Conservation (phyloP, 2,329 filamentous ascomycete species). For the Trichoderma sp. region DNA sequence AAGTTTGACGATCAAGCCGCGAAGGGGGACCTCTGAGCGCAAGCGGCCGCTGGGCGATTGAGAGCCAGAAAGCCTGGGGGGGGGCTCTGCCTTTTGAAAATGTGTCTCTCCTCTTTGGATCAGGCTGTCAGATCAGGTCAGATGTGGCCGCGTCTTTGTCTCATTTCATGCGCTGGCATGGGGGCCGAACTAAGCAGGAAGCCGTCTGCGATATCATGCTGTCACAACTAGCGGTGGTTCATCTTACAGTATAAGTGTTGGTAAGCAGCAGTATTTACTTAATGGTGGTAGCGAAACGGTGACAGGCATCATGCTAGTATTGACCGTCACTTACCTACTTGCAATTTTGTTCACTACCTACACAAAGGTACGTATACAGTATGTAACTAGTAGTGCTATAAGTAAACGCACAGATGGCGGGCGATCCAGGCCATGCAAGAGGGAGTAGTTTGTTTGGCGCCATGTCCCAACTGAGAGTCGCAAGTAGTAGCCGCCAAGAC, state of each 20-base stretch:
- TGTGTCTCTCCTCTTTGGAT: background rate
- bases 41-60: slow-evolving; percentile 2
- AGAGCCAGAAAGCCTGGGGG: background rate
- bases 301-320: too few species aligned
- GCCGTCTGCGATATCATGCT: background rate
- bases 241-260: background rate
- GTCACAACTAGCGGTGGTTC: background rate
- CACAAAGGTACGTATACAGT: too few species aligned
- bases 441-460: background rate
- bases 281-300: too few species aligned
- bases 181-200: slow-evolving; percentile 13
- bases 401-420: background rate
- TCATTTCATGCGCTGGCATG: slow-evolving; percentile 11
- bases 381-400: background rate
- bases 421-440: background rate
- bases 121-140: slow-evolving; percentile 3
- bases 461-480: background rate
- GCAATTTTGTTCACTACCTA: background rate
- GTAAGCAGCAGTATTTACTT: slow-evolving; percentile 5
- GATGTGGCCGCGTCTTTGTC: background rate
- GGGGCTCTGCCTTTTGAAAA: background rate
- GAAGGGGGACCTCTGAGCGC: slow-evolving; percentile 1
- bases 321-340: background rate
- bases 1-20: slow-evolving; percentile 1
- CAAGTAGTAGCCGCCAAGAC: background rate